Conservation (phyloP, 345 rosid species). For the Linum tenue region DNA sequence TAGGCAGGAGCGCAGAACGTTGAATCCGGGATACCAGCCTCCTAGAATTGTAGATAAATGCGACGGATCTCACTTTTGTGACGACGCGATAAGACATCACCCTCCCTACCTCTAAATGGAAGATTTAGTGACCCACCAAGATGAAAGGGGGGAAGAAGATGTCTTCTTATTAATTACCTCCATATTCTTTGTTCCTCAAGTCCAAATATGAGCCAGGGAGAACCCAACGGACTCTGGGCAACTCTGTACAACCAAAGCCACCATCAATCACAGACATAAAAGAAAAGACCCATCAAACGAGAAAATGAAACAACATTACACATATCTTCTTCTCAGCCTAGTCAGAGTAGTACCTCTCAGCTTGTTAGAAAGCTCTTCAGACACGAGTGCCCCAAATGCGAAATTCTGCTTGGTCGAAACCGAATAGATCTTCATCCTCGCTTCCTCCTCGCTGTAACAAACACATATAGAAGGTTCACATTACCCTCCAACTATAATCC, state of each 20-base stretch:
- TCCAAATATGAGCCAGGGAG: conserved; percentile 95
- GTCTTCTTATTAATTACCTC: conserved; percentile 46
- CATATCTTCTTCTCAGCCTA: no score
- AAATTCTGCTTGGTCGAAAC: conserved; percentile 67
- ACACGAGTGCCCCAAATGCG: conserved; percentile 80
- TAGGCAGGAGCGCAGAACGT: no score
- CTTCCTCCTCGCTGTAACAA: conserved; percentile 63
- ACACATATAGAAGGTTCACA: neutral
- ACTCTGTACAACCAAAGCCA: conserved; percentile 28
- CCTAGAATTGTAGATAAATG: no score
- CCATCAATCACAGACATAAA: neutral
- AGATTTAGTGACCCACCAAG: no score
- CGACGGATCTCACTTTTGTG: no score
- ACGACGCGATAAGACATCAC: no score
- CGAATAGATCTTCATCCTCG: conserved; percentile 76
- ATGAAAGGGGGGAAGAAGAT: no score
- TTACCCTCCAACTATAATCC: neutral
- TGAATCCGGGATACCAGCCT: no score
- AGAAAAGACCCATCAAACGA: neutral
- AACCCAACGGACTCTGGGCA: conserved; percentile 86
- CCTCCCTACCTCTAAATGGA: no score
- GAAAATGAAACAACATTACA: neutral
- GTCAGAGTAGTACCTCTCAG: conserved; percentile 45
- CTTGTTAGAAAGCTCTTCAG: conserved; percentile 61
- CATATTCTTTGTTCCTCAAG: conserved; percentile 85